These are phyloP conservation scores for Rhodotorula toruloides DNA, from an alignment of 768 basidiomycete species.

Conservation along the genomic window DNA sequence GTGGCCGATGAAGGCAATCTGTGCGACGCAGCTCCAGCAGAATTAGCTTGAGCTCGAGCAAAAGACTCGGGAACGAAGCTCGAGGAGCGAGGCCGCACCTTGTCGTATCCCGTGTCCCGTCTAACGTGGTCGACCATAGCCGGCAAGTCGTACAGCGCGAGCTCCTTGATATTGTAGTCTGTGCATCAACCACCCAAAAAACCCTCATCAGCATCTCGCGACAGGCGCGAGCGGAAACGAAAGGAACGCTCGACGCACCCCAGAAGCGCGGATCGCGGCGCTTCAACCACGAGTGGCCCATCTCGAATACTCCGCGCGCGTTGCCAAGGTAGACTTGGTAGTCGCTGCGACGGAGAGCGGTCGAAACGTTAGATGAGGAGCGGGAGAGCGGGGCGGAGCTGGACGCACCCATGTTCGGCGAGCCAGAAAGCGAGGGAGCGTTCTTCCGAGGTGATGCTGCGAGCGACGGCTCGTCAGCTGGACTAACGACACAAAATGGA, in stretches of 20 bases:
- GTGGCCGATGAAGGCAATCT: conserved; percentile 55
- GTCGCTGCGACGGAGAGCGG: conserved; percentile 36
- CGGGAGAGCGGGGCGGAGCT: neutral
- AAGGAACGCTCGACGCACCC: conserved; percentile 45
- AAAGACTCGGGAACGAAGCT: neutral
- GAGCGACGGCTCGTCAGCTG: too few relatives aligned
- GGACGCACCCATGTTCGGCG: conserved; percentile 48
- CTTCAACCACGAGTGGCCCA: conserved; percentile 51
- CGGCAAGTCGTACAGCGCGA: conserved; percentile 54
- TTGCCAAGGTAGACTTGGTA: conserved; percentile 52
- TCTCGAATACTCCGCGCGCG: conserved; percentile 52
- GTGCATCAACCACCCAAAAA: neutral
- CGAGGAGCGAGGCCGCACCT: conserved; percentile 42
- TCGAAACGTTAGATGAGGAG: neutral
- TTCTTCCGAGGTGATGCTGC: conserved; percentile 52
- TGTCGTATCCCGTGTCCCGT: conserved; percentile 51
- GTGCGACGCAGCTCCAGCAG: neutral
- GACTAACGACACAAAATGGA: neutral
- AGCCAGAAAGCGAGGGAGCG: conserved; percentile 55
- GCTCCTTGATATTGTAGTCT: conserved; percentile 55
- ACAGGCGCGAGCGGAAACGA: neutral
- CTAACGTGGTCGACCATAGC: conserved; percentile 53
- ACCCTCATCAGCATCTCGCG: neutral
- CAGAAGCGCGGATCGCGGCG: conserved; percentile 53
- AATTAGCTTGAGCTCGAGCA: neutral